A percentile compares a stretch with the other conserved stretches of the same genome.
Conservation (phyloP, 805 yeast species). For the Tetrapisispora taiwanensis region DNA sequence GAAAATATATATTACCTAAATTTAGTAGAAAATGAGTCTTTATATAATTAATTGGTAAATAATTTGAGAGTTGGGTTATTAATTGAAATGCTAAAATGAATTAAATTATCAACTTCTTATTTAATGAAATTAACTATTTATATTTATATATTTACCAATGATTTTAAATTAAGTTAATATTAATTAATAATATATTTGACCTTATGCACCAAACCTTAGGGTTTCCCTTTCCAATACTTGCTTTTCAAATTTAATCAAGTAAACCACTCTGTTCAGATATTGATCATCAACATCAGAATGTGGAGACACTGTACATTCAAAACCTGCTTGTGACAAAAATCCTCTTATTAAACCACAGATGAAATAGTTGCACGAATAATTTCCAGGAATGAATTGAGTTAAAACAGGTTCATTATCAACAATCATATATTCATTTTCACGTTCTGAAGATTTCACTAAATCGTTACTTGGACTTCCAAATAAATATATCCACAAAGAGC, state of each 20-base stretch:
- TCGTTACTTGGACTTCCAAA: slow-evolving; percentile 74
- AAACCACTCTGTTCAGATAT: slow-evolving; percentile 57
- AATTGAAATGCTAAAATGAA: too few species aligned
- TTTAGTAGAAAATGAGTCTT: too few species aligned
- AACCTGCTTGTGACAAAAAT: slow-evolving; percentile 58
- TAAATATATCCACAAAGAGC: slow-evolving; percentile 60
- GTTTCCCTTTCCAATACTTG: slow-evolving; percentile 47
- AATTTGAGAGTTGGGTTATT: too few species aligned
- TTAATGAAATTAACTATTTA: too few species aligned
- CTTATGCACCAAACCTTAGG: slow-evolving; percentile 27
- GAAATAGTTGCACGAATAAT: slow-evolving; percentile 72
- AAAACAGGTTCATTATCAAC: slow-evolving; percentile 64
- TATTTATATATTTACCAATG: too few species aligned
- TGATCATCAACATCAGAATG: slow-evolving; percentile 58
- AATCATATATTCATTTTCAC: slow-evolving; percentile 66
- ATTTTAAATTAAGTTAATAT: too few species aligned
- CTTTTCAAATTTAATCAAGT: slow-evolving; percentile 59
- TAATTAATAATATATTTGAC: too few species aligned
- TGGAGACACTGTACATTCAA: slow-evolving; percentile 67
- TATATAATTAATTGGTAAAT: too few species aligned
- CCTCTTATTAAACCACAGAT: slow-evolving; percentile 85
- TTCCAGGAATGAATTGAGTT: slow-evolving; percentile 57
- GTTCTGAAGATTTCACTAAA: slow-evolving; percentile 60
- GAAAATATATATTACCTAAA: too few species aligned
- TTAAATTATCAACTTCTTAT: too few species aligned